Conservation (phyloP, 768 basidiomycete species). For the Russula sp. region DNA sequence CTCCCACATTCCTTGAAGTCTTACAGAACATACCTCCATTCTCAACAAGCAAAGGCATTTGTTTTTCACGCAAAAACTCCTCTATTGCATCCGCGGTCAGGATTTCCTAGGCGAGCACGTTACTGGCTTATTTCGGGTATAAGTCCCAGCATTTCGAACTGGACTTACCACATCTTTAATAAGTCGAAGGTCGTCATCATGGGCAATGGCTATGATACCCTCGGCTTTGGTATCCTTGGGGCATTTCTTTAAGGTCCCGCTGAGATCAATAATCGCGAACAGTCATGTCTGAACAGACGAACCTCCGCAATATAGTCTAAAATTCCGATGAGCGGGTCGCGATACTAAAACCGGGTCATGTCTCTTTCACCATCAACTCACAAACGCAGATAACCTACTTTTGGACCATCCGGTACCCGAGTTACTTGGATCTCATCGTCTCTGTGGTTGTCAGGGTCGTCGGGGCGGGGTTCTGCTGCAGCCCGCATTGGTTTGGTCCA, state of each 20-base stretch:
- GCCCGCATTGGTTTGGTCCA: not conserved
- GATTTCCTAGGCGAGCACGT: not conserved
- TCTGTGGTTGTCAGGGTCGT: not conserved
- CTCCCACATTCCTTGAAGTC: not conserved
- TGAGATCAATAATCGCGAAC: not conserved
- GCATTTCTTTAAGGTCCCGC: not conserved
- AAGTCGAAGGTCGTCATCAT: not conserved
- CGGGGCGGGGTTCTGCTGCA: not conserved
- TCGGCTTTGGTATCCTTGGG: not conserved
- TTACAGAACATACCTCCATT: not conserved
- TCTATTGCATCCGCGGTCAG: not conserved
- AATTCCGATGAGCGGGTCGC: not conserved
- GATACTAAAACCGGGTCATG: not conserved
- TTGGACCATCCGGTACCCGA: not conserved
- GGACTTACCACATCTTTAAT: not conserved
- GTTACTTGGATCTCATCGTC: not conserved
- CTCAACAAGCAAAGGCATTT: not conserved
- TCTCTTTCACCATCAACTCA: not conserved
- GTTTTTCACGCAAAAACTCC: not conserved
- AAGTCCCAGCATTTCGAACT: not conserved
- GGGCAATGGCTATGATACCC: not conserved
- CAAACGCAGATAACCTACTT: not conserved
- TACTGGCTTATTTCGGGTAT: not conserved
- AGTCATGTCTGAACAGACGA: not conserved
- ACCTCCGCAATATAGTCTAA: not conserved